Conservation (phyloP, 805 yeast genomes). For the Isabelozyma gotoi region DNA sequence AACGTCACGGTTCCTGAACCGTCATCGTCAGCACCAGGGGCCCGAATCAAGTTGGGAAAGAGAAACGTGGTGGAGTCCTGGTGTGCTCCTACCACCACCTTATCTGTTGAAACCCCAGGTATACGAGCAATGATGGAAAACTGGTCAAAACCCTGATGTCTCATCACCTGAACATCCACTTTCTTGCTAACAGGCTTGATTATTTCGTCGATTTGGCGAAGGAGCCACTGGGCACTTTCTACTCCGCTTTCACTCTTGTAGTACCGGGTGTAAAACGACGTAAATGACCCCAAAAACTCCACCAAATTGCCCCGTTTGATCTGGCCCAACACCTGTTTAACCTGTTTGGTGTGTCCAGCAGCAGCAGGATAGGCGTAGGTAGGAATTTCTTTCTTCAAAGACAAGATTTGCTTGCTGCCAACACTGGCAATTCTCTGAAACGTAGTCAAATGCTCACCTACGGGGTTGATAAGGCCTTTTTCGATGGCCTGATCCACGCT, state of each 20-base stretch:
- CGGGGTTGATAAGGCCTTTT: conserved; percentile 18
- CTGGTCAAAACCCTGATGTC: conserved; percentile 76
- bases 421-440: conserved; percentile 13
- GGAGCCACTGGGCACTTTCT: conserved; percentile 71
- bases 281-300: conserved; percentile 56
- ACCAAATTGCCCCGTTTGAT: conserved; percentile 51
- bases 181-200: conserved; percentile 19
- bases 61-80: conserved; percentile 79
- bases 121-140: conserved; percentile 70
- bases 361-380: conserved; percentile 53
- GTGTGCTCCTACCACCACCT: conserved; percentile 84
- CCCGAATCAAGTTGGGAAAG: conserved; percentile 63
- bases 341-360: conserved; percentile 33
- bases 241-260: conserved; percentile 72
- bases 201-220: conserved; percentile 45
- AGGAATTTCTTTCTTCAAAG: conserved; percentile 24
- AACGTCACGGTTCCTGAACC: conserved; percentile 85
- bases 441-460: conserved; percentile 3
- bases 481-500: conserved; percentile 33
- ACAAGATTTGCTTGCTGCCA: conserved; percentile 26
- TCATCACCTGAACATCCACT: conserved; percentile 46
- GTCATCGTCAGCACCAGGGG: conserved; percentile 97
- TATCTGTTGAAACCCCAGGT: conserved; percentile 47
- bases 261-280: conserved; percentile 74
- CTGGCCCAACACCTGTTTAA: conserved; percentile 38